Conservation (phyloP, 495 filamentous ascomycete species). For the Podospora didyma region DNA sequence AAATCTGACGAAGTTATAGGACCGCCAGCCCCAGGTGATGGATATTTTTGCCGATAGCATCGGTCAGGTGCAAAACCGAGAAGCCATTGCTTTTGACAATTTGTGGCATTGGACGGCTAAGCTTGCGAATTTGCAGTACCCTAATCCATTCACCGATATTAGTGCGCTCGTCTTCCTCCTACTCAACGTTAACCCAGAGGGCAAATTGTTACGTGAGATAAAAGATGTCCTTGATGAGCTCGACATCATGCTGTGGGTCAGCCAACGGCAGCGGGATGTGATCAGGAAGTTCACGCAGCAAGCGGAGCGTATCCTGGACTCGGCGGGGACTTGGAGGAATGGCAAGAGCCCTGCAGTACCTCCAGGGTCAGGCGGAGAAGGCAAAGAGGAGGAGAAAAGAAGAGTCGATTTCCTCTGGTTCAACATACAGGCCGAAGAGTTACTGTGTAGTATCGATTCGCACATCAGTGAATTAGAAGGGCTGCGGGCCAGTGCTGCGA, state of each 20-base stretch:
- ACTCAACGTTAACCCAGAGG: conserved; percentile 65
- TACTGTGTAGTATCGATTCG: neutral
- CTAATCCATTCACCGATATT: conserved; percentile 23
- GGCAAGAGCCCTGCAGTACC: neutral
- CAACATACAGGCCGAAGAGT: conserved; percentile 19
- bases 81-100: conserved; percentile 31
- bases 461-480: conserved; percentile 22
- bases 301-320: conserved; percentile 34
- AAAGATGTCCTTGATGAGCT: conserved; percentile 74
- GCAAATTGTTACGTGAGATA: conserved; percentile 57
- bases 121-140: conserved; percentile 21
- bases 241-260: conserved; percentile 64
- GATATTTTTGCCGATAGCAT: conserved; percentile 61
- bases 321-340: conserved; percentile 15
- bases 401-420: conserved; percentile 18
- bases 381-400: conserved; percentile 13
- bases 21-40: conserved; percentile 61
- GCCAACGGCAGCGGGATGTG: conserved; percentile 51
- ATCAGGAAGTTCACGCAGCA: conserved; percentile 57
- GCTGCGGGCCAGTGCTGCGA: conserved; percentile 16
- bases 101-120: conserved; percentile 35
- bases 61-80: conserved; percentile 19
- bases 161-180: conserved; percentile 37
- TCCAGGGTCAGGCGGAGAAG: neutral
- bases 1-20: too few species aligned